Conservation (phyloP, 1,284 basidiomycete species). For the Ustanciosporium gigantosporum region DNA sequence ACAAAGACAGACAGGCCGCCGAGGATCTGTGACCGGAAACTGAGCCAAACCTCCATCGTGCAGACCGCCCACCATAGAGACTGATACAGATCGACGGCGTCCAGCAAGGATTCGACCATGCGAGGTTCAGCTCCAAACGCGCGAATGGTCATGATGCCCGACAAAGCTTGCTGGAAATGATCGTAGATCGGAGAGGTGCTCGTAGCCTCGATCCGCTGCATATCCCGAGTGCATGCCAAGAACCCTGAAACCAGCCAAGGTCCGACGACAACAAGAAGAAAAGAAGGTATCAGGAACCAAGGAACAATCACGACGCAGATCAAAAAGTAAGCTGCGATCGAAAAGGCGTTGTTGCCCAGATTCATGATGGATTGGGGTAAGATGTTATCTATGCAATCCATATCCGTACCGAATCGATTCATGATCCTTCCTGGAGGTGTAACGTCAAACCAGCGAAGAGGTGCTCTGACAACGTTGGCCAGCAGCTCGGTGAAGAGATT, state of each 20-base stretch:
- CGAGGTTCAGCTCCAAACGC: slow-evolving; percentile 50
- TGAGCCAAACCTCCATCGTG: slow-evolving; percentile 56
- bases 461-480: slow-evolving; percentile 44
- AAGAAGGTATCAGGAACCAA: slow-evolving; percentile 35
- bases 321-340: slow-evolving; percentile 37
- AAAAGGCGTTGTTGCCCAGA: slow-evolving; percentile 27
- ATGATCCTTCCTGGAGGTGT: slow-evolving; percentile 52
- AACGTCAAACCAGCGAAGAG: slow-evolving; percentile 54
- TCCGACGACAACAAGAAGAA: slow-evolving; percentile 35
- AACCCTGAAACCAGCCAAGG: slow-evolving; percentile 46
- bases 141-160: slow-evolving; percentile 56
- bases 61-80: slow-evolving; percentile 54
- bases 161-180: slow-evolving; percentile 45
- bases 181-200: slow-evolving; percentile 57
- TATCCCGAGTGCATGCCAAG: slow-evolving; percentile 46
- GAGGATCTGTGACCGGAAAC: slow-evolving; percentile 45
- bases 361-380: slow-evolving; percentile 48
- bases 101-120: slow-evolving; percentile 41
- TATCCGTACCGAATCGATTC: slow-evolving; percentile 57
- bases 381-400: slow-evolving; percentile 52
- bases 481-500: slow-evolving; percentile 48
- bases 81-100: slow-evolving; percentile 38
- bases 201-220: slow-evolving; percentile 59
- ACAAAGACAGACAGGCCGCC: slow-evolving; percentile 45
- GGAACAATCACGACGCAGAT: slow-evolving; percentile 55